Conservation (phyloP, 2,329 filamentous ascomycete genomes). For the Neofusicoccum cordaticola region DNA sequence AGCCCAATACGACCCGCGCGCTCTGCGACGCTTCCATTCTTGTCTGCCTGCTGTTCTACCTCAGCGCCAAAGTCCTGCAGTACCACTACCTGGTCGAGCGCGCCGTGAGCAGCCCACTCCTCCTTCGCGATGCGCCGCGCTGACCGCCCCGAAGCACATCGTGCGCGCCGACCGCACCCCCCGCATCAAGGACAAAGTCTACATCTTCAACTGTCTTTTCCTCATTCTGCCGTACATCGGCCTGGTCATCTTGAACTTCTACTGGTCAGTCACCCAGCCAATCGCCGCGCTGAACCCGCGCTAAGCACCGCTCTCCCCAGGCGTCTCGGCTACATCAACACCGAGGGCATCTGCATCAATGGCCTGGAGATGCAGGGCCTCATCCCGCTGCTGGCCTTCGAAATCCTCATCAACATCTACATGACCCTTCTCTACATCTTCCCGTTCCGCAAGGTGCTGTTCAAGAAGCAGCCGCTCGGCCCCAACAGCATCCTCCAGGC, state of each 20-base stretch:
- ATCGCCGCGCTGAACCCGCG: no score
- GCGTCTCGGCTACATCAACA: constrained; percentile 4
- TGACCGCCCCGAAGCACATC: constrained; percentile 47
- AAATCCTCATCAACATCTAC: constrained; percentile 12
- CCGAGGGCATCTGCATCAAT: not conserved
- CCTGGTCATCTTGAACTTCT: not conserved
- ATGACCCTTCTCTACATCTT: constrained; percentile 3
- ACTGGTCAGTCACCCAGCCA: not conserved
- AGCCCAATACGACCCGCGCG: not conserved
- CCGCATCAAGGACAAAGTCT: constrained; percentile 57
- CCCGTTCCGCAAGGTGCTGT: not conserved
- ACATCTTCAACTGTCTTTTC: constrained; percentile 60
- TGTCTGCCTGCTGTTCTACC: constrained; percentile 53
- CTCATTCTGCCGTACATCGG: constrained; percentile 40
- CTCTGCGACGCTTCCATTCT: constrained; percentile 6
- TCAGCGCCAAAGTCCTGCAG: constrained; percentile 64
- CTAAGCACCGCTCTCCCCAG: not conserved
- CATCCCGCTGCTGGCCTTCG: constrained; percentile 1
- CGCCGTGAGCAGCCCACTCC: constrained; percentile 44
- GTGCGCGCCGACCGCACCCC: constrained; percentile 53
- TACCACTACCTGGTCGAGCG: constrained; percentile 66
- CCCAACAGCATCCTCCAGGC: constrained; percentile 46
- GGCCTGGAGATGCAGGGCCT: constrained; percentile 7
- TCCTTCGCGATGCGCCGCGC: not conserved
- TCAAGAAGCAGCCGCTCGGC: not conserved